phyloP scores from a whole-genome alignment of 106 monocot species.

The Iris macrosiphon region DNA sequence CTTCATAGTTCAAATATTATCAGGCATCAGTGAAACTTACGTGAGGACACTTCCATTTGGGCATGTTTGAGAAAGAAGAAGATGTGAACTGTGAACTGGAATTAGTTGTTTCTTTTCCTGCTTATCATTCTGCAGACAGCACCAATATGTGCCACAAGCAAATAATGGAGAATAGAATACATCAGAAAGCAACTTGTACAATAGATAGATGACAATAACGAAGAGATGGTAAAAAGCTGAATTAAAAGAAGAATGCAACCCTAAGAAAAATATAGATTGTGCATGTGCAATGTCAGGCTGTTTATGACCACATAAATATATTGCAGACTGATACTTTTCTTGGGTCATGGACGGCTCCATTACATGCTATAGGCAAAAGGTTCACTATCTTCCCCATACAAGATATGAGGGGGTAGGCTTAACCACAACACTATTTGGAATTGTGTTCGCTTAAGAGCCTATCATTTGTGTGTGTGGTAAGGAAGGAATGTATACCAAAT shows the following conservation, averaged over 20 bases:
- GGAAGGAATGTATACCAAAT: too few relatives aligned
- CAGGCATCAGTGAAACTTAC: constrained; percentile 30
- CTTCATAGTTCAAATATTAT: too few relatives aligned
- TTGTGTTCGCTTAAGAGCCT: too few relatives aligned
- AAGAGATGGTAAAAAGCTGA: neutral
- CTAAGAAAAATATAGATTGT: neutral
- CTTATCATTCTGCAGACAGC: constrained; percentile 38
- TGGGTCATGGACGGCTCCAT: too few relatives aligned
- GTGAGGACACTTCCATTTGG: constrained; percentile 58
- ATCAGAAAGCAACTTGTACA: neutral
- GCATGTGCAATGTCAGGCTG: neutral
- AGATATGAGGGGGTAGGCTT: too few relatives aligned
- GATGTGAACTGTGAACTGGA: constrained; percentile 71
- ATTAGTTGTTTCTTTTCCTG: constrained; percentile 54
- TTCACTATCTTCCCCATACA: too few relatives aligned
- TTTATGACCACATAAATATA: neutral
- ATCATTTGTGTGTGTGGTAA: too few relatives aligned
- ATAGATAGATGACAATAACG: neutral
- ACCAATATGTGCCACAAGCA: constrained; percentile 4
- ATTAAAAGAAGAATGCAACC: too few relatives aligned
- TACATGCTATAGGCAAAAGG: too few relatives aligned
- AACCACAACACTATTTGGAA: too few relatives aligned
- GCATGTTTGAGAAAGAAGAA: constrained; percentile 71
- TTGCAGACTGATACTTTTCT: neutral
- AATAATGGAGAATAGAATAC: neutral